Conservation (phyloP, 257 asterid species). For the Knoxia roxburghii region DNA sequence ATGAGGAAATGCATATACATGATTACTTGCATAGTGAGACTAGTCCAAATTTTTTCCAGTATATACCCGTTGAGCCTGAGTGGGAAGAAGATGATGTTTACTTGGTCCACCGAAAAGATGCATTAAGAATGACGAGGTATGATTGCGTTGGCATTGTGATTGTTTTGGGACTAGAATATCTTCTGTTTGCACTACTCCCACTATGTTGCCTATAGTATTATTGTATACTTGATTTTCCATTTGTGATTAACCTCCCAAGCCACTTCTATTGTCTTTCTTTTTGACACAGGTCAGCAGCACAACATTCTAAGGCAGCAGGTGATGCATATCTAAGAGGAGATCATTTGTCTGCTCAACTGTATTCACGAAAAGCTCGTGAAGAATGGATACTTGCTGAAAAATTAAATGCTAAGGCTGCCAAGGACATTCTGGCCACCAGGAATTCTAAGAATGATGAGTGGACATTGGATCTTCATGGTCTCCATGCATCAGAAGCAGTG, state of each 20-base stretch:
- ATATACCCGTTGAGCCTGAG: slow-evolving; percentile 57
- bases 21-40: slow-evolving; percentile 20
- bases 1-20: slow-evolving; percentile 5
- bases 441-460: slow-evolving; percentile 60
- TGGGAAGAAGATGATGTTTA: slow-evolving; percentile 88
- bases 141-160: slow-evolving; percentile 5
- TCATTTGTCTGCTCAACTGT: slow-evolving; percentile 53
- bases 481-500: slow-evolving; percentile 87
- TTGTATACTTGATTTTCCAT: too few relatives aligned
- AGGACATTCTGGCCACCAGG: slow-evolving; percentile 54
- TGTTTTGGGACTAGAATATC: background rate
- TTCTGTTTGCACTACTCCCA: background rate
- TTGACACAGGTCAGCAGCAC: slow-evolving; percentile 65
- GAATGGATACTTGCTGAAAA: slow-evolving; percentile 69
- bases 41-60: slow-evolving; percentile 21
- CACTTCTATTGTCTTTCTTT: background rate
- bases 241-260: background rate
- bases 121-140: slow-evolving; percentile 66
- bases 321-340: slow-evolving; percentile 80
- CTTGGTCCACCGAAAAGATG: slow-evolving; percentile 63
- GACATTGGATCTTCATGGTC: slow-evolving; percentile 95
- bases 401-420: slow-evolving; percentile 80
- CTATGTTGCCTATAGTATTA: too few relatives aligned
- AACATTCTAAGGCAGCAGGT: slow-evolving; percentile 61
- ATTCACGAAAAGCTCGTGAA: slow-evolving; percentile 64